Evolutionary conservation across 129 eudicot genomes (phyloP), one percentile per base, ranked within the genome.

Genomic region (Rutidosis leptorrhynchoides): DNA sequence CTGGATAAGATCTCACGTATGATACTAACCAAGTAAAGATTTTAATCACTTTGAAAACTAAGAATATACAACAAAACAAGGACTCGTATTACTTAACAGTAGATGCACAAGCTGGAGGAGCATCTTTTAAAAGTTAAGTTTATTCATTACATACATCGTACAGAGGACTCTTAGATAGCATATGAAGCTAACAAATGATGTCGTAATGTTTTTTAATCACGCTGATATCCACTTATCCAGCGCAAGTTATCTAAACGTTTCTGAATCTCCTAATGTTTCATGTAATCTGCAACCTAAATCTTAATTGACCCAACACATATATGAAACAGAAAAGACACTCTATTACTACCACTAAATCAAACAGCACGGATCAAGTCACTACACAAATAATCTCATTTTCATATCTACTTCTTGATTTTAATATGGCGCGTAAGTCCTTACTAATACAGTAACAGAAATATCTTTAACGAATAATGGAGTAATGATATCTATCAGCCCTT

Each of bases 261-360:
- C 26, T 33, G 40, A 40, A 29, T 33, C 51, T 25, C 62, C 67
- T 3, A 29, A 51, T 17, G 7, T n/a, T n/a, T n/a, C 6, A 23
- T 22, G 30, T 30, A 57, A 74, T 65, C 73, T 56, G n/a, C 68
- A 57, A 23, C 60, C 62, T 32, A 58, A n/a, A 17, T 57, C 68
- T 56, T 55, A 22, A 65, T 56, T 21, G 48, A 55, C 59, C 30
- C 21, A 42, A 56, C n/a, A n/a, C n/a, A n/a, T n/a, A n/a, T n/a
- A n/a, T n/a, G 35, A 53, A 55, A 68, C 55, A 23, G 30, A 35
- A 7, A 35, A 45, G 15, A 55, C 35, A 35, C 26, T 32, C 1
- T 3, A 3, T 3, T 35, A 35, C 43, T n/a, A n/a, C n/a, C n/a
- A n/a, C n/a, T n/a, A n/a, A n/a, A n/a, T n/a, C n/a, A n/a, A n/a